Evolutionary conservation across 75 land plant species (phyloP).

Genomic region (Isoetes taiwanensis): DNA sequence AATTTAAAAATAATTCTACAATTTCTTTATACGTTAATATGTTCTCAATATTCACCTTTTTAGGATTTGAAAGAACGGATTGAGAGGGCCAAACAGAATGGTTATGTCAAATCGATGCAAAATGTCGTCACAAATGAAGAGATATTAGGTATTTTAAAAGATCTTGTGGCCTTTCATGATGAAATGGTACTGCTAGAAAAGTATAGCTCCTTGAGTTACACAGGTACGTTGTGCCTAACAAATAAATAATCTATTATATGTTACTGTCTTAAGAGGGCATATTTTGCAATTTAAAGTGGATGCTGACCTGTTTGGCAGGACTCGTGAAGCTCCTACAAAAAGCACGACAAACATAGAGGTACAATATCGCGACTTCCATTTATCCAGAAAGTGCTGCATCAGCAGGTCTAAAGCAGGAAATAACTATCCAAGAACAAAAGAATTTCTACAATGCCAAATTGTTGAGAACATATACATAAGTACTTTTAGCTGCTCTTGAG

Average conservation of each 20-base stretch:
- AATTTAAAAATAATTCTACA: no score
- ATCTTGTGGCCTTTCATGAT: background rate
- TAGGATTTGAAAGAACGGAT: constrained; percentile 2
- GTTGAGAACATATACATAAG: constrained; percentile 57
- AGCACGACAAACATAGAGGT: constrained; percentile 85
- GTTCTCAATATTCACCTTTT: no score
- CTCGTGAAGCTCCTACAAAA: constrained; percentile 86
- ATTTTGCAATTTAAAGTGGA: no score
- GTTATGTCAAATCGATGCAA: constrained; percentile 12
- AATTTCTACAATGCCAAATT: no score
- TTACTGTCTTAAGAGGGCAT: no score
- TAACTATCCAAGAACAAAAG: constrained; percentile 40
- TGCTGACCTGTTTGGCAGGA: constrained; percentile 30
- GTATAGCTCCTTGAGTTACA: constrained; percentile 1
- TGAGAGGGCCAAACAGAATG: constrained; percentile 14
- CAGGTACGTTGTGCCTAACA: no score
- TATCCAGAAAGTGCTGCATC: constrained; percentile 60
- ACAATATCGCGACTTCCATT: constrained; percentile 52
- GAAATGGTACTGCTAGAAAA: constrained; percentile 1
- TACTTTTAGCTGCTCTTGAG: constrained; percentile 56
- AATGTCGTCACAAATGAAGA: background rate
- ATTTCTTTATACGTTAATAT: no score
- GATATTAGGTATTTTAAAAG: background rate
- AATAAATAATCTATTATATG: no score
- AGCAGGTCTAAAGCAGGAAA: constrained; percentile 84